phyloP scores from a whole-genome alignment of 495 filamentous ascomycete species.

The Lepidopterella palustris region DNA sequence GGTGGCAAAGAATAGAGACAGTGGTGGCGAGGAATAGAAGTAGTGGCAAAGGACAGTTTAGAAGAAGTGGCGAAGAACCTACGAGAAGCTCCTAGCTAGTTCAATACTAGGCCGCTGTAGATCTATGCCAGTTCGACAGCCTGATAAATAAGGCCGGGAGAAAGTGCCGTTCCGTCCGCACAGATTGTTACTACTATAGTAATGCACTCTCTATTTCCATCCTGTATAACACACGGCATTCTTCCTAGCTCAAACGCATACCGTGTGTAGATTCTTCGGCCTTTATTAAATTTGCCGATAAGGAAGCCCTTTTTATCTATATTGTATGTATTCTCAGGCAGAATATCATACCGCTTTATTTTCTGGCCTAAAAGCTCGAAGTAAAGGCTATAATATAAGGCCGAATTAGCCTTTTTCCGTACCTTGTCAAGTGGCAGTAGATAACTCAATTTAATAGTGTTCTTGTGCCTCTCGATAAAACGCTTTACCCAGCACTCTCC shows the following conservation, averaged over 20 bases:
- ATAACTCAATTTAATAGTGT: neutral
- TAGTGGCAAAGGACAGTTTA: too few species aligned
- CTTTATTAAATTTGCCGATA: neutral
- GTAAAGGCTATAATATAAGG: neutral
- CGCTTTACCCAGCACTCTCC: neutral
- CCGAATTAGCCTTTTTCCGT: neutral
- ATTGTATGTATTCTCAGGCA: too few species aligned
- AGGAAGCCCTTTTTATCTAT: neutral
- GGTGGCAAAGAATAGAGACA: too few species aligned
- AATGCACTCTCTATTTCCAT: slow-evolving; percentile 3
- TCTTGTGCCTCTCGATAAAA: neutral
- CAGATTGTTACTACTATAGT: too few species aligned
- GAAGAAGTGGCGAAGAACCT: too few species aligned
- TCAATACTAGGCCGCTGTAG: too few species aligned
- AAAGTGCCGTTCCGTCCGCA: neutral
- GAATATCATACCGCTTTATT: neutral
- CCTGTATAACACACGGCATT: neutral
- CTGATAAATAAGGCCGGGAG: slow-evolving; percentile 1
- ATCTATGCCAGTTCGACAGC: neutral
- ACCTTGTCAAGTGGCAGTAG: neutral
- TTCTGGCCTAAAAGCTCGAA: neutral
- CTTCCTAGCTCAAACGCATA: neutral
- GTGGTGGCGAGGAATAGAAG: too few species aligned
- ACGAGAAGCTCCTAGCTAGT: too few species aligned
- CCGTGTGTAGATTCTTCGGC: neutral